Evolutionary conservation across 2,329 filamentous ascomycete species (phyloP).

Genomic region (Cucurbitaria berberidis): DNA sequence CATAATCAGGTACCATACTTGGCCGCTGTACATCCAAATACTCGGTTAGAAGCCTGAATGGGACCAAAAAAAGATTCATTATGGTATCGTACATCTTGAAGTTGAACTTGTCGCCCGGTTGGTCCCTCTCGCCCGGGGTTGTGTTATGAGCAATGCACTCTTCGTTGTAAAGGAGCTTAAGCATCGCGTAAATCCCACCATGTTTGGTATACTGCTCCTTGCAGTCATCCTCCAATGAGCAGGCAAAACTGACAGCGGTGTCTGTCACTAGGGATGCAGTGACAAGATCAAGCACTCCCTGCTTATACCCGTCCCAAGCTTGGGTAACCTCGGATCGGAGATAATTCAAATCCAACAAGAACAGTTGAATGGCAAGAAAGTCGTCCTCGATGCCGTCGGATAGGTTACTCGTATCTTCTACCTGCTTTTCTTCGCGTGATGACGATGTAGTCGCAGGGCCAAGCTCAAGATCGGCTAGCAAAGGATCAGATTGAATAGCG

Average conservation of each 20-base stretch:
- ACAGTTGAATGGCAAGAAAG: constrained; percentile 13
- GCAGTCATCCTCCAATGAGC: constrained; percentile 18
- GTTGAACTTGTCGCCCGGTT: constrained; percentile 19
- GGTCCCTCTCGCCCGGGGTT: neutral
- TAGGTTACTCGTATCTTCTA: constrained; percentile 9
- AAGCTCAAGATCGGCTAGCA: too few species aligned
- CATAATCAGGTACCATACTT: constrained; percentile 29
- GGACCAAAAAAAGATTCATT: constrained; percentile 2
- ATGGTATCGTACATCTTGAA: constrained; percentile 19
- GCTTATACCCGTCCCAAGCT: constrained; percentile 20
- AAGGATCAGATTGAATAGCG: too few species aligned
- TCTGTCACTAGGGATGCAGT: constrained; percentile 26
- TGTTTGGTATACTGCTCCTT: constrained; percentile 7
- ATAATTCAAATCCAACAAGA: constrained; percentile 15
- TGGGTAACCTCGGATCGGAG: constrained; percentile 17
- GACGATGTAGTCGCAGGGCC: neutral
- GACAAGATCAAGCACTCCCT: constrained; percentile 16
- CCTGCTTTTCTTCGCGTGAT: neutral
- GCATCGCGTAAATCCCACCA: constrained; percentile 13
- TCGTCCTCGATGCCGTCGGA: constrained; percentile 8
- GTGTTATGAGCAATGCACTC: constrained; percentile 3
- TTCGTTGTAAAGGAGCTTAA: constrained; percentile 8
- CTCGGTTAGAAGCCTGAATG: constrained; percentile 17
- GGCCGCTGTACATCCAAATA: constrained; percentile 29
- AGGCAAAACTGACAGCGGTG: constrained; percentile 25